Base-by-base conservation (phyloP, 2,329 filamentous ascomycete genomes). In the Colletotrichum camelliae region DNA sequence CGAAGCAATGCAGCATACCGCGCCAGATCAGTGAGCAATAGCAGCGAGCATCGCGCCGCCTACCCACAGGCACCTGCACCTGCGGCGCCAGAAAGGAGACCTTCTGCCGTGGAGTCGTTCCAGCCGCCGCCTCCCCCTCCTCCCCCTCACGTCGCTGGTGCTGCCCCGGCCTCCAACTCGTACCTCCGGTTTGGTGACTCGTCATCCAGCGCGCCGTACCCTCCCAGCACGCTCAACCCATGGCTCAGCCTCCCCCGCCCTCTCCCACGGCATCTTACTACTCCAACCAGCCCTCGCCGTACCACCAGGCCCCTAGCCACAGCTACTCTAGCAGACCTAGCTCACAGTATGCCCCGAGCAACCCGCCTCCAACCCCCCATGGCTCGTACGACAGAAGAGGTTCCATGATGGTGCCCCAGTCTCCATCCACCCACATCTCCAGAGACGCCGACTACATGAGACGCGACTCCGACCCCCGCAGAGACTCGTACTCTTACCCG, bases 21-120 rank as follows among this genome's bases (percentile, higher is more conserved):
- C 24, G 89, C 89, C 5, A 89, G 92, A 60, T 93, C 92, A 7
- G 85, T 89, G 39, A 93, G 92, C 81, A 91, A 91, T 79, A 89
- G 90, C 65, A 91, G 89, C 78, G 84, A 89, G 18, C 88, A 89
- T 35, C 85, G 86, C 13, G 79, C 83, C 21, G 86, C 85, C 3
- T 90, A 87, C 73, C 80, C 81, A 21, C 77, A 77, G 4, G 77
- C 75, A 4, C 80, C 76, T 16, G 43, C 43, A 48, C 43, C 43
- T 21, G 43, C 10, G 10, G 43, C 21, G n/a, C 29, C 58, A 9
- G 87, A 87, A 33, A 86, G 89, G 31, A 86, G 89, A 35, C 87
- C 88, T 8, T 89, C 89, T 21, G 85, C 81, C n/a, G 84, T 85
- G 15, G 89, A 90, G 35, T 85, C 87, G 55, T 86, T 87, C 67